phyloP scores from a whole-genome alignment of 2,329 filamentous ascomycete species.

The Xylariaceae sp. region DNA sequence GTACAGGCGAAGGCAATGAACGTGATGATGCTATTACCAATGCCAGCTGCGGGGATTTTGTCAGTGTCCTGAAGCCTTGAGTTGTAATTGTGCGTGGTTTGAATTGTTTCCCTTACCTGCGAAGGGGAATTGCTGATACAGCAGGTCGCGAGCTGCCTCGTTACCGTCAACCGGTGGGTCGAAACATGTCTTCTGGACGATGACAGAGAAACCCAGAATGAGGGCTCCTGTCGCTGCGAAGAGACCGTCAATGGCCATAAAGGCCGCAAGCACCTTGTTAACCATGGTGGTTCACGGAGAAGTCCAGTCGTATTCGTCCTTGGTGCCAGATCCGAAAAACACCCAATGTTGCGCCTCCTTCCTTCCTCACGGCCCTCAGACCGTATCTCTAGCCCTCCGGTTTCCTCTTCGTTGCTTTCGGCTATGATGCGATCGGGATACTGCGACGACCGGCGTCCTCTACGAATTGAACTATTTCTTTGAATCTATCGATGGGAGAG shows the following conservation, averaged over 20 bases:
- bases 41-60: conserved; percentile 58
- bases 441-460: conserved; percentile 49
- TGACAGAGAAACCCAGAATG: conserved; percentile 60
- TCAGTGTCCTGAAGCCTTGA: background rate
- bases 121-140: conserved; percentile 61
- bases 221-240: conserved; percentile 61
- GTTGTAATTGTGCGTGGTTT: background rate
- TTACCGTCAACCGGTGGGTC: conserved; percentile 51
- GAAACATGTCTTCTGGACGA: conserved; percentile 55
- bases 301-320: background rate
- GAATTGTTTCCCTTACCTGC: conserved; percentile 43
- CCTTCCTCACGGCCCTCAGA: conserved; percentile 21
- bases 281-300: conserved; percentile 49
- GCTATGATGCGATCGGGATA: conserved; percentile 10
- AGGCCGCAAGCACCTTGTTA: conserved; percentile 60
- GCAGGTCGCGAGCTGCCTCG: conserved; percentile 56
- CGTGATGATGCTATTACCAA: conserved; percentile 75
- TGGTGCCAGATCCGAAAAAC: background rate
- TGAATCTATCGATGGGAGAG: conserved; percentile 10
- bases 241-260: conserved; percentile 54
- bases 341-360: conserved; percentile 4
- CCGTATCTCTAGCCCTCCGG: background rate
- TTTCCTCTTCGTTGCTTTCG: conserved; percentile 7
- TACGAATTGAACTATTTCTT: conserved; percentile 21
- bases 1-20: conserved; percentile 73